Percentiles rank a stretch among this genome's conserved stretches.
These are phyloP conservation scores for Petasospora fabianii DNA, from an alignment of 1,139 yeast species.

Conservation along the genomic window DNA sequence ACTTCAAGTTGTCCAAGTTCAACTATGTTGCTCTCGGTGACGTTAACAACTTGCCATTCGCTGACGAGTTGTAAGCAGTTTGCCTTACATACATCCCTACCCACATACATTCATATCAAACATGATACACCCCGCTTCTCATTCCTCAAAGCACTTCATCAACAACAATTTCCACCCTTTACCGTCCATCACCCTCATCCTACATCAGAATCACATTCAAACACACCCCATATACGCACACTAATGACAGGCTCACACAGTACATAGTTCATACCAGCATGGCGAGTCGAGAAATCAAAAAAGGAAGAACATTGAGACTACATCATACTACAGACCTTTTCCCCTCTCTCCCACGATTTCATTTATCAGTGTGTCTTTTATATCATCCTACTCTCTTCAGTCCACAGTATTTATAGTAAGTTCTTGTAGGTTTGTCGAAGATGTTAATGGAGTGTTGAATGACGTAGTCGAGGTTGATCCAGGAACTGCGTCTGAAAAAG, in stretches of 20 bases:
- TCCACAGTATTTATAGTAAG: conserved; percentile 9
- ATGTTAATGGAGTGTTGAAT: conserved; percentile 3
- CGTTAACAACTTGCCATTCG: conserved; percentile 80
- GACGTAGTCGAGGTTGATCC: conserved; percentile 2
- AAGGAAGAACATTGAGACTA: neutral
- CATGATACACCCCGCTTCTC: too few species aligned
- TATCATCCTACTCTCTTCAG: conserved; percentile 1
- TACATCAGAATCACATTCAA: neutral
- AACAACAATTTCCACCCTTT: too few species aligned
- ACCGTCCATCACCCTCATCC: too few species aligned
- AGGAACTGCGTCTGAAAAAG: neutral
- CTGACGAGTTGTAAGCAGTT: conserved; percentile 69
- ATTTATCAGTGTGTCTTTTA: too few species aligned
- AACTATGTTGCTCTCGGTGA: conserved; percentile 93
- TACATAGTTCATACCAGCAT: neutral
- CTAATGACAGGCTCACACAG: neutral
- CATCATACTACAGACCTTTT: too few species aligned
- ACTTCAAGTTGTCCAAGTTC: conserved; percentile 58
- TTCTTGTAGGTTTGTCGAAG: conserved; percentile 4
- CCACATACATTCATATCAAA: too few species aligned
- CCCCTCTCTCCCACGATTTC: too few species aligned
- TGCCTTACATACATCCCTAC: neutral
- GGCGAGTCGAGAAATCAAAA: neutral
- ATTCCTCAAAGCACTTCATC: too few species aligned
- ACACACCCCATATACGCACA: conserved; percentile 2